Conservation (phyloP, 2,329 filamentous ascomycete species). For the Chrysoporthe deuterocubensis region DNA sequence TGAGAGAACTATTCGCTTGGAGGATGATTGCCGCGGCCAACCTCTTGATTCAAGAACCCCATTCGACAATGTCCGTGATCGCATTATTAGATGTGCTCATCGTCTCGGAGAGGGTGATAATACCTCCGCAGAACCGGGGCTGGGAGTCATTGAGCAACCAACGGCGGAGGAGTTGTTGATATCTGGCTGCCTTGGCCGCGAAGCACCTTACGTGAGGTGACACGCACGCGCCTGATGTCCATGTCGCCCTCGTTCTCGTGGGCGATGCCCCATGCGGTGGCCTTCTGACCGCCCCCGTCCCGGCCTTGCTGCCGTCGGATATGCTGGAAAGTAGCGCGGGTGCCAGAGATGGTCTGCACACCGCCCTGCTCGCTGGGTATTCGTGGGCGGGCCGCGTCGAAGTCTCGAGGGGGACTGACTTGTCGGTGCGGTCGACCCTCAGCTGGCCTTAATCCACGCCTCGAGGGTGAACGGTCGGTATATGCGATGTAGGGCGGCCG, state of each 20-base stretch:
- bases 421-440: too few relatives aligned
- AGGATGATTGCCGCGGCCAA: not conserved
- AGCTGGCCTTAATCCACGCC: too few relatives aligned
- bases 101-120: not conserved
- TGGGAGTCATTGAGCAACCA: not conserved
- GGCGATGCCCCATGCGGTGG: not conserved
- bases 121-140: not conserved
- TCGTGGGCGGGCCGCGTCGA: too few relatives aligned
- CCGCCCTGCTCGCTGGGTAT: too few relatives aligned
- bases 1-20: too few relatives aligned
- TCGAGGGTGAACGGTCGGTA: too few relatives aligned
- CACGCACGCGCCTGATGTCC: not conserved
- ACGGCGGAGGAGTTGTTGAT: not conserved
- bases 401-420: too few relatives aligned
- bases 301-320: not conserved
- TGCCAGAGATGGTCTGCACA: too few relatives aligned
- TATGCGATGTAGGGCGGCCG: too few relatives aligned
- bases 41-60: not conserved
- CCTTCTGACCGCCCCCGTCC: not conserved
- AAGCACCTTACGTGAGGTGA: not conserved
- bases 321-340: too few relatives aligned
- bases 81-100: not conserved
- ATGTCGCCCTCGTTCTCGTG: not conserved
- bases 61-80: not conserved
- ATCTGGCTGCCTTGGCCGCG: not conserved